phyloP scores from a whole-genome alignment of 192 early-diverging fungal species.

The Linnemannia elongata region DNA sequence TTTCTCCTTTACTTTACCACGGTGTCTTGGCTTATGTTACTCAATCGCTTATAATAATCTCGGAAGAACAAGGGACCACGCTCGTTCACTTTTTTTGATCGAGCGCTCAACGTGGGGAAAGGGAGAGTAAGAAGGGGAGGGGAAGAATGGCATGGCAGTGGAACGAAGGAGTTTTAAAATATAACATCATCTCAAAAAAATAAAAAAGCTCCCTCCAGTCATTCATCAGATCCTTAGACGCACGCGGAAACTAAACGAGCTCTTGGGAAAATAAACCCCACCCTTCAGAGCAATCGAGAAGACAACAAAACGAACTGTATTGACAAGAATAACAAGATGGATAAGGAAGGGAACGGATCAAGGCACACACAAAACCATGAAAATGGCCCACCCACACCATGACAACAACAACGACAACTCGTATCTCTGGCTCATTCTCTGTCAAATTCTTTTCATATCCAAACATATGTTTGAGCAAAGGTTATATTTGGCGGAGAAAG shows the following conservation, averaged over 20 bases:
- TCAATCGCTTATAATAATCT: not conserved
- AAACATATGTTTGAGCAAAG: not conserved
- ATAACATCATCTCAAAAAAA: too few relatives aligned
- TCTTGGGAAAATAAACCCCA: not conserved
- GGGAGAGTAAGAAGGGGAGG: not conserved
- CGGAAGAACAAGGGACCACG: not conserved
- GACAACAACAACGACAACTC: not conserved
- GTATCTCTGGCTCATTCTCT: constrained; percentile 1
- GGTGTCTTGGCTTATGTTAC: not conserved
- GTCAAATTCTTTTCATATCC: not conserved
- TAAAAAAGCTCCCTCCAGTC: not conserved
- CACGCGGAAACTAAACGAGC: not conserved
- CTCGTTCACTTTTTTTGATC: not conserved
- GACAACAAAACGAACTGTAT: too few relatives aligned
- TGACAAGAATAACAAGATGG: not conserved
- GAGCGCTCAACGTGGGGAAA: not conserved
- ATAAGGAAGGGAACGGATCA: not conserved
- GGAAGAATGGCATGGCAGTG: too few relatives aligned
- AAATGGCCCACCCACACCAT: too few relatives aligned
- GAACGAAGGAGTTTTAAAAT: not conserved
- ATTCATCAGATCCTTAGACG: not conserved
- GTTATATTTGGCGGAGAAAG: not conserved
- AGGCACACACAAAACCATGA: not conserved
- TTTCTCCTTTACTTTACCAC: not conserved
- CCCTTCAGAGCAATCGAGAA: too few relatives aligned